Conservation (phyloP, 345 rosid genomes). For the Syzygium aromaticum region DNA sequence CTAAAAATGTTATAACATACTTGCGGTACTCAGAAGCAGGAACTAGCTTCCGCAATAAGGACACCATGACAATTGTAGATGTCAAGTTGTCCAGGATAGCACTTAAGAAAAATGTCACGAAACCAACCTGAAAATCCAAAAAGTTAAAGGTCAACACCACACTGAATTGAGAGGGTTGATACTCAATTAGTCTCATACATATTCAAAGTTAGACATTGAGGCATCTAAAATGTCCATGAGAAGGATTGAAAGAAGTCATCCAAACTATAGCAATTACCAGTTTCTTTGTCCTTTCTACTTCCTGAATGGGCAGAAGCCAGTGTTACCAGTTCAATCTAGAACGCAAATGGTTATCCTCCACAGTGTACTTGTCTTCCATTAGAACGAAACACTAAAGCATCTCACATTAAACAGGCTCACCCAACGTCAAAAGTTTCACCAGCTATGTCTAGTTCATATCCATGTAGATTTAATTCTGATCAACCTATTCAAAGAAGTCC, state of each 20-base stretch:
- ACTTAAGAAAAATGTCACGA: constrained; percentile 89
- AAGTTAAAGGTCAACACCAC: neutral
- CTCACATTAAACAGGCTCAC: neutral
- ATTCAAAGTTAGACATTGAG: neutral
- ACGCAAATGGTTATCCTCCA: neutral
- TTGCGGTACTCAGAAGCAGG: constrained; percentile 92
- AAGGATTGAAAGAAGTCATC: neutral
- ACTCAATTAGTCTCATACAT: neutral
- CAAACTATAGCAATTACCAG: neutral
- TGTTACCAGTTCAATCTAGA: neutral
- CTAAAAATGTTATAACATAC: constrained; percentile 32
- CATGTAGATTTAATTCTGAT: neutral
- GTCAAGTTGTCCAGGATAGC: constrained; percentile 90
- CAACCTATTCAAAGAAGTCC: neutral
- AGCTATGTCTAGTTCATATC: neutral
- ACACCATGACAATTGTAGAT: constrained; percentile 94
- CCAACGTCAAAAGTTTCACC: neutral
- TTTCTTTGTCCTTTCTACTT: neutral
- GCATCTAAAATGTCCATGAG: neutral
- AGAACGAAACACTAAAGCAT: neutral
- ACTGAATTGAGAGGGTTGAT: neutral
- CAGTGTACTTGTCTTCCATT: neutral
- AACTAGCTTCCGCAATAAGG: constrained; percentile 77
- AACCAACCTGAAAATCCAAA: constrained; percentile 53
- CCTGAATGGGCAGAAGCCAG: neutral